phyloP scores from a whole-genome alignment of 1,139 yeast species.

The Diutina mesorugosa region DNA sequence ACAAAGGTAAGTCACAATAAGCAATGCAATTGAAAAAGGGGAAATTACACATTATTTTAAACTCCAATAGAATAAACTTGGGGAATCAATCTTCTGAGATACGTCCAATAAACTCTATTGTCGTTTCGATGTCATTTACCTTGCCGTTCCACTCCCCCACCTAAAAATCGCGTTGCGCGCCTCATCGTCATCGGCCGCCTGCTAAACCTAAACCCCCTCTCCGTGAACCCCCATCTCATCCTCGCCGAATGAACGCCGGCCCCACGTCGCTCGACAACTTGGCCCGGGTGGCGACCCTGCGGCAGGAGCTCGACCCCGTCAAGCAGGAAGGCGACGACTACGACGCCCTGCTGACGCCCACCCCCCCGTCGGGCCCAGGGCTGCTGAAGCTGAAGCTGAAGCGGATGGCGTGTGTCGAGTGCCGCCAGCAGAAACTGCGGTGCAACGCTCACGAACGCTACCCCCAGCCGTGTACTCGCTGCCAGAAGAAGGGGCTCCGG shows the following conservation, averaged over 20 bases:
- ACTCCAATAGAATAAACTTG: too few species aligned
- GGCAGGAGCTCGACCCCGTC: background rate
- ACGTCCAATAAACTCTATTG: background rate
- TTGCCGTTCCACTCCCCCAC: background rate
- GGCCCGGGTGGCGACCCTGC: background rate
- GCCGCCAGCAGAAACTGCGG: conserved; percentile 85
- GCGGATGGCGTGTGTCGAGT: conserved; percentile 76
- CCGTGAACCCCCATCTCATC: background rate
- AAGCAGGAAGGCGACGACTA: background rate
- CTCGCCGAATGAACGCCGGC: background rate
- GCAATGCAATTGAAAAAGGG: too few species aligned
- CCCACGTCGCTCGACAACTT: background rate
- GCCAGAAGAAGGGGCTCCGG: conserved; percentile 51
- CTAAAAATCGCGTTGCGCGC: background rate
- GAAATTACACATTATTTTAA: too few species aligned
- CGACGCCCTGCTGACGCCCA: background rate
- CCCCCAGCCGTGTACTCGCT: conserved; percentile 78
- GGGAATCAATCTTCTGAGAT: too few species aligned
- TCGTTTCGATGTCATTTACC: background rate
- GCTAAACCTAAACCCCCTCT: background rate
- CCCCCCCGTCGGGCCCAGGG: background rate
- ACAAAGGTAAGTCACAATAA: too few species aligned
- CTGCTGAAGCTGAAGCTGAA: background rate
- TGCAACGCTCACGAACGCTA: conserved; percentile 75
- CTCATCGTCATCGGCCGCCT: background rate